Base-by-base conservation (phyloP, 2,329 filamentous ascomycete species). In the Geosmithia flava region DNA sequence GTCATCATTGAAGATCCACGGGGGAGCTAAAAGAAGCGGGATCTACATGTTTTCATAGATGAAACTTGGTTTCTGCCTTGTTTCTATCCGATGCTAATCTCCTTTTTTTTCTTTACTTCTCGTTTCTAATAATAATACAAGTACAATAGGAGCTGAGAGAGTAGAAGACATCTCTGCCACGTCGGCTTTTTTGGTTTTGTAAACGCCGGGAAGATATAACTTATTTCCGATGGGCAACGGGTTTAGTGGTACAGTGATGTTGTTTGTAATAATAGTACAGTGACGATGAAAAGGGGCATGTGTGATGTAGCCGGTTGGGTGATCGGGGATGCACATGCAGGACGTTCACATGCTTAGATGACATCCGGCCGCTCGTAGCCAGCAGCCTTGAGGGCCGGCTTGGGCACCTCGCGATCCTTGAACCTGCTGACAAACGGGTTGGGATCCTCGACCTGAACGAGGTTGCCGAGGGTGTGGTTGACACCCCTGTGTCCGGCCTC, bases 401-500 rank as follows among this genome's bases (percentile, higher is more conserved):
- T 86, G 54, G 91, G 87, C 52, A 72, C 71, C 5, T 69, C 68
- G 15, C 71, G 69, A 52, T 88, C 79, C 65, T 85, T 87, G 70
- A 91, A 96, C 56, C 81, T 75, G 63, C 82, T 86, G 44, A 87
- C 83, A 59, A 93, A 98, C 2, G 93, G 93, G 59, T 98, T 98
- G 2, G 91, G 90, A 59, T 98, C 93, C 33, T 81, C 74, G 47
- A 79, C 81, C 61, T 93, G 88, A 55, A 95, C 72, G 50, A 98
- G 71, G 61, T 97, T 97, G 47, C 85, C 81, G 42, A 98, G 68
- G 0, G 93, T 97, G 63, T 98, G 93, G 67, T 98, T 97, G 56
- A 97, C 91, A 60, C 95, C 93, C 33, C 93, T 77, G 60, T 95
- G 89, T 62, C 87, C 86, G 3, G 87, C 87, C 65, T 95, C 89